Conservation (phyloP, 2,329 filamentous ascomycete genomes). For the Laburnicola sp. region DNA sequence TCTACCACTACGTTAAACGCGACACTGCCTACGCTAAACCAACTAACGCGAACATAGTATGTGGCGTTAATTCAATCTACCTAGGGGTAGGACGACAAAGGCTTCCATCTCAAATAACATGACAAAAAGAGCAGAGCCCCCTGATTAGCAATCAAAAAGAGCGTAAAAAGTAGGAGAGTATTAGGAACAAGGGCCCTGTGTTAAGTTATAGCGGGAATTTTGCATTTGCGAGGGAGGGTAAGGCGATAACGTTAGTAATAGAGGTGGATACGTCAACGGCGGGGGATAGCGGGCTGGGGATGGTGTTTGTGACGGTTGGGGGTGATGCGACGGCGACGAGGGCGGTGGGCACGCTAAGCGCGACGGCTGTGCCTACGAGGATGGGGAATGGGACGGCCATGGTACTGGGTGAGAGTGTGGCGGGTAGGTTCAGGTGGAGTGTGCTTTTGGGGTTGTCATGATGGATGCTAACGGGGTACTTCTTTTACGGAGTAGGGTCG, state of each 20-base stretch:
- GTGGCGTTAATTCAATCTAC: neutral
- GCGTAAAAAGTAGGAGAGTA: constrained; percentile 7
- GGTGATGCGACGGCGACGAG: neutral
- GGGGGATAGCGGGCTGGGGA: neutral
- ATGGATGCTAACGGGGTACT: too few relatives aligned
- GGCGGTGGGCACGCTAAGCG: neutral
- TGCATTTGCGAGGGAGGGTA: constrained; percentile 18
- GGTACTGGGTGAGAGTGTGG: neutral
- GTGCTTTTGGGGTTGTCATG: neutral
- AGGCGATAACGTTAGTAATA: constrained; percentile 1
- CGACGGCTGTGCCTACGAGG: neutral
- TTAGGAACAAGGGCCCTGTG: constrained; percentile 18
- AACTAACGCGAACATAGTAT: neutral
- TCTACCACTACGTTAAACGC: too few relatives aligned
- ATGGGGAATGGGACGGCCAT: neutral
- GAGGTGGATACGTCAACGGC: neutral
- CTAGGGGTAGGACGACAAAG: neutral
- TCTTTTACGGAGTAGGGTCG: too few relatives aligned
- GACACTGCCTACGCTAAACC: too few relatives aligned
- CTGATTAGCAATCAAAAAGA: neutral
- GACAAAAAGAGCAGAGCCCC: neutral
- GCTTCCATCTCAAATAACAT: constrained; percentile 14
- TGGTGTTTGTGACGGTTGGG: neutral
- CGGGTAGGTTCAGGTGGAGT: neutral
- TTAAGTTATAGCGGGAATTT: constrained; percentile 23